Conservation (phyloP, 768 basidiomycete species). For the Pleurotus salmoneostramineus region DNA sequence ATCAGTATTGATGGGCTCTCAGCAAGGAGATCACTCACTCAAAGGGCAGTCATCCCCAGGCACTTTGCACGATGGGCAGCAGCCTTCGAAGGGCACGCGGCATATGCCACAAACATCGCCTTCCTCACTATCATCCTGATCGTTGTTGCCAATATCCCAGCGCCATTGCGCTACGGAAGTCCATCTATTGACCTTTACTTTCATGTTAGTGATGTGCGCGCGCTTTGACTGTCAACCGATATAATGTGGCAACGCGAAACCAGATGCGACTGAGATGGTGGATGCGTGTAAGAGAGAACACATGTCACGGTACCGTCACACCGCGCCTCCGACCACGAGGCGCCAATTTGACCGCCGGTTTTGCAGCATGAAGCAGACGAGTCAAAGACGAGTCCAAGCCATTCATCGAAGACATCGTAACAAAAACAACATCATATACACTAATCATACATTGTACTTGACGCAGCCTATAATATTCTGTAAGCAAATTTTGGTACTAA, state of each 20-base stretch:
- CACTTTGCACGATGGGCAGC: slow-evolving; percentile 93
- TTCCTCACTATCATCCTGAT: slow-evolving; percentile 40
- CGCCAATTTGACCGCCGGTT: too few species aligned
- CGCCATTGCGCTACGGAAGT: slow-evolving; percentile 88
- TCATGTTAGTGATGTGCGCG: slow-evolving; percentile 28
- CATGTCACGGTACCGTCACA: too few species aligned
- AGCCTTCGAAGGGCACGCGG: slow-evolving; percentile 88
- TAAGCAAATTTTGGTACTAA: not conserved
- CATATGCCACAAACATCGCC: slow-evolving; percentile 82
- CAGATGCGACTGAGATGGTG: too few species aligned
- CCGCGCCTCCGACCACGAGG: too few species aligned
- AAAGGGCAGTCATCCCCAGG: slow-evolving; percentile 95
- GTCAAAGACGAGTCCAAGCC: too few species aligned
- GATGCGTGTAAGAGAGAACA: too few species aligned
- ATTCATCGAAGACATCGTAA: not conserved
- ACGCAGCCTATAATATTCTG: slow-evolving; percentile 10
- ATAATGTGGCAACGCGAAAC: too few species aligned
- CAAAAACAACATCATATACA: slow-evolving; percentile 8
- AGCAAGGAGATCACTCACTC: slow-evolving; percentile 41
- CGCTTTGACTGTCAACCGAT: too few species aligned
- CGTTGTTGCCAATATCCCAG: slow-evolving; percentile 59
- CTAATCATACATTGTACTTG: slow-evolving; percentile 25
- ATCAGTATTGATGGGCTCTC: not conserved
- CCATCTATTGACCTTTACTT: slow-evolving; percentile 80
- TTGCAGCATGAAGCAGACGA: too few species aligned